phyloP scores from a whole-genome alignment of 176 grass and related monocot genomes.

The Paspalum vaginatum region DNA sequence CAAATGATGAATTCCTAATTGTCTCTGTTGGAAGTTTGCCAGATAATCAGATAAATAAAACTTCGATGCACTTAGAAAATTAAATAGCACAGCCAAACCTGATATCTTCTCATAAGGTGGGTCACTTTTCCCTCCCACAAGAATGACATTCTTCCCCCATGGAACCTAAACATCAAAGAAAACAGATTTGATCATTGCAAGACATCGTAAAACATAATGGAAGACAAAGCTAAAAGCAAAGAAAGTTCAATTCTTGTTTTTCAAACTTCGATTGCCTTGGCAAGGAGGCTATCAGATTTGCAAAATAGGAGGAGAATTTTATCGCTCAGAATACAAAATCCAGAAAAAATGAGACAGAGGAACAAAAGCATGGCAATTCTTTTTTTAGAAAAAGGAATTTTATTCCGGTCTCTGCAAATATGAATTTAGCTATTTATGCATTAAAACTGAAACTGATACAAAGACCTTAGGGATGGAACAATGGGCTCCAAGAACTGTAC shows the following conservation, averaged over 20 bases:
- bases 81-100: constrained; percentile 56
- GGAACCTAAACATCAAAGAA: constrained; percentile 57
- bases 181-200: neutral
- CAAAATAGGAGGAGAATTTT: neutral
- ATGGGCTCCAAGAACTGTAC: constrained; percentile 58
- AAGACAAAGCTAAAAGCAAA: neutral
- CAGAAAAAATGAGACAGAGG: constrained; percentile 16
- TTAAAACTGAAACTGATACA: neutral
- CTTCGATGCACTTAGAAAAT: neutral
- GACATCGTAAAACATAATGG: neutral
- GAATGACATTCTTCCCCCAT: constrained; percentile 88
- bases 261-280: neutral
- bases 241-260: neutral
- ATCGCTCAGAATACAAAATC: neutral
- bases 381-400: no score
- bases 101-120: constrained; percentile 74
- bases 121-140: constrained; percentile 94
- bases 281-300: neutral
- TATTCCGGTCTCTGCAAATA: no score
- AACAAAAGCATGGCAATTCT: neutral
- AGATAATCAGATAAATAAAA: constrained; percentile 35
- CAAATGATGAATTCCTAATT: constrained; percentile 43
- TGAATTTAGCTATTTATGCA: neutral
- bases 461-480: constrained; percentile 9
- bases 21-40: constrained; percentile 44